These are phyloP conservation scores for Annulohypoxylon maeteangense DNA, from an alignment of 495 filamentous ascomycete species.

Conservation along the genomic window DNA sequence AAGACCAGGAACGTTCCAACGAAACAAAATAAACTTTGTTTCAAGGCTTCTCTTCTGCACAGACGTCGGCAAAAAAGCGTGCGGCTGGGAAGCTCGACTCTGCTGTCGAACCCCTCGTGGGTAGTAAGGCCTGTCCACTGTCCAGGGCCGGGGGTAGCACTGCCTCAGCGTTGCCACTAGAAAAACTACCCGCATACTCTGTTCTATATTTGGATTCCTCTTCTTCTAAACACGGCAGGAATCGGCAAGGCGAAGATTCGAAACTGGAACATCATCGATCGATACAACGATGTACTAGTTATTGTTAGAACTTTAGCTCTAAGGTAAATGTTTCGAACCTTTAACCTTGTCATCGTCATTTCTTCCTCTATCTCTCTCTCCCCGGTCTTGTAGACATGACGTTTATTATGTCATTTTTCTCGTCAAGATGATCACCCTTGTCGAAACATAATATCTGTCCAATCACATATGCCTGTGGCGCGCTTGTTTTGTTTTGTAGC, in stretches of 20 bases:
- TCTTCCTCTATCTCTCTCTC: not conserved
- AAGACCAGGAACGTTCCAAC: not conserved
- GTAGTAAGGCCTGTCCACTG: not conserved
- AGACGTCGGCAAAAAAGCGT: slow-evolving; percentile 1
- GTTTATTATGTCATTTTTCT: slow-evolving; percentile 25
- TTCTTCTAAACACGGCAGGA: slow-evolving; percentile 27
- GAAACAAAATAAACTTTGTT: slow-evolving; percentile 25
- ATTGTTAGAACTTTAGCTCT: not conserved
- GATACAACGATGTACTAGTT: slow-evolving; percentile 23
- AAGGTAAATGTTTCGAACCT: slow-evolving; percentile 6
- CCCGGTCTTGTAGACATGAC: slow-evolving; percentile 12
- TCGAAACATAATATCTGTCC: not conserved
- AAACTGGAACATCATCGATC: slow-evolving; percentile 33
- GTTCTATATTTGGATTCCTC: slow-evolving; percentile 42
- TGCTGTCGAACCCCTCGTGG: slow-evolving; percentile 1
- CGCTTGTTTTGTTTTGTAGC: slow-evolving; percentile 37
- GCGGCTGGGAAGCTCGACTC: not conserved
- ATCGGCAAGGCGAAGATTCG: slow-evolving; percentile 28
- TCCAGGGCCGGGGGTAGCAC: slow-evolving; percentile 37
- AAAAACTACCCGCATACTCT: slow-evolving; percentile 21
- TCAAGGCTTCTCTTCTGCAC: slow-evolving; percentile 7
- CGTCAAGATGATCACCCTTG: slow-evolving; percentile 9
- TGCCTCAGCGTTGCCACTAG: slow-evolving; percentile 43
- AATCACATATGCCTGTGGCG: slow-evolving; percentile 25
- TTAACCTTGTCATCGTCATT: slow-evolving; percentile 6